Base-by-base conservation (phyloP, 306 rosid species). In the Castanopsis chinensis region DNA sequence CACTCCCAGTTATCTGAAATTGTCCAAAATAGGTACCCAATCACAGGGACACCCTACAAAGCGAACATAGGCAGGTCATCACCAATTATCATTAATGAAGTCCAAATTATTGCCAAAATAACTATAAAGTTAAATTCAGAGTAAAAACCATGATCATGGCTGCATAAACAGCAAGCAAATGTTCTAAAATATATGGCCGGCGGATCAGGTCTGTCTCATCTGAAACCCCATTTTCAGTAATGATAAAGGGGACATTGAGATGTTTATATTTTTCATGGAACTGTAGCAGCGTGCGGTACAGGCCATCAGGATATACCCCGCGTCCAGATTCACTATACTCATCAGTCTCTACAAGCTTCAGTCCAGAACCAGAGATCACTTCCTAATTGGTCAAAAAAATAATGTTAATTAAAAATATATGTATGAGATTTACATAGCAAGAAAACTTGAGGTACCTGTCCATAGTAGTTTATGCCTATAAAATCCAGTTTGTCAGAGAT, bases 251-350 rank as follows among this genome's bases (percentile, higher is more conserved):
- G 20, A 93, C 71, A 43, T 90, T 88, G 57, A 92, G 87, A 85
- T 95, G 97, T 76, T 88, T 89, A 89, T 95, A 93, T 86, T 94
- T 90, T 85, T 93, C 98, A 87, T 93, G 94, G 86, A 81, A 95
- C 88, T 88, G 92, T 83, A 95, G 98, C 83, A 95, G 82, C 92
- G 88, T 87, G 74, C 97, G 97, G 74, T 89, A 95, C 79, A 95
- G 85, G 68, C 99, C 99, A 88, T 95, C 99, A 1, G 99, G 99
- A 87, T 93, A 95, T 79, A 95, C 95, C 82, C 96, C 99, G 18
- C 98, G 98, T 60, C 99, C 99, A 71, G 99, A 95, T 90, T 95
- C 98, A 84, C 97, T 93, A 80, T 91, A 95, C 87, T 95, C 98
- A n/a, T 93, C 99, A 2, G 85, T 84, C 82, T 88, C 97, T 70